These are phyloP conservation scores for Diaporthe sp. DNA, from an alignment of 2,329 filamentous ascomycete species.

Conservation along the genomic window DNA sequence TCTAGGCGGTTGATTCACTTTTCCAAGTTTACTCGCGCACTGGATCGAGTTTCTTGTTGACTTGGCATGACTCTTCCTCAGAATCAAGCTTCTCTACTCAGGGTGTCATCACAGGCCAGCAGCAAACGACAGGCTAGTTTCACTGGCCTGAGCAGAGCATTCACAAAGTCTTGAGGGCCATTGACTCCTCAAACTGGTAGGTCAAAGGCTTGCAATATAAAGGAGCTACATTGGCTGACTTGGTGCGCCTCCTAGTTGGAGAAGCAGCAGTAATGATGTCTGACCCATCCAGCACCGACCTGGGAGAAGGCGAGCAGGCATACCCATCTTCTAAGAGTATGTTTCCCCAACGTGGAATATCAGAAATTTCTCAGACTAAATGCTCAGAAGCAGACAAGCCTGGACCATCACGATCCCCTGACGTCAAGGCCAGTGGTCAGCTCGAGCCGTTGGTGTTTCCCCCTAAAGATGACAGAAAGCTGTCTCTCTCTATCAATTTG, in stretches of 20 bases:
- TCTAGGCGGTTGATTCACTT: background rate
- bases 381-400: background rate
- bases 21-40: background rate
- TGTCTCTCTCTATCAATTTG: background rate
- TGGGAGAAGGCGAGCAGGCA: background rate
- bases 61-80: background rate
- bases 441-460: background rate
- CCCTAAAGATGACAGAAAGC: background rate
- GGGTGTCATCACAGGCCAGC: background rate
- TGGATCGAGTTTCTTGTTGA: background rate
- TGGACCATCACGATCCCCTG: background rate
- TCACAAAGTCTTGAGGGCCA: background rate
- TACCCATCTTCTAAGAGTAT: background rate
- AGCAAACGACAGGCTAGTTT: background rate
- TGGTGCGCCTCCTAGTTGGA: background rate
- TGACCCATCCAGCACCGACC: background rate
- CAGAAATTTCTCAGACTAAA: background rate
- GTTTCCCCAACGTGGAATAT: background rate
- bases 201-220: no score
- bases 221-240: background rate
- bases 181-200: no score
- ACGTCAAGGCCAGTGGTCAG: background rate
- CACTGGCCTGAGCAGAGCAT: background rate
- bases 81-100: background rate
- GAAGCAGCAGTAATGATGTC: background rate